Base-by-base conservation (phyloP, 2,329 filamentous ascomycete genomes). In the Arthrobotrys iridis region DNA sequence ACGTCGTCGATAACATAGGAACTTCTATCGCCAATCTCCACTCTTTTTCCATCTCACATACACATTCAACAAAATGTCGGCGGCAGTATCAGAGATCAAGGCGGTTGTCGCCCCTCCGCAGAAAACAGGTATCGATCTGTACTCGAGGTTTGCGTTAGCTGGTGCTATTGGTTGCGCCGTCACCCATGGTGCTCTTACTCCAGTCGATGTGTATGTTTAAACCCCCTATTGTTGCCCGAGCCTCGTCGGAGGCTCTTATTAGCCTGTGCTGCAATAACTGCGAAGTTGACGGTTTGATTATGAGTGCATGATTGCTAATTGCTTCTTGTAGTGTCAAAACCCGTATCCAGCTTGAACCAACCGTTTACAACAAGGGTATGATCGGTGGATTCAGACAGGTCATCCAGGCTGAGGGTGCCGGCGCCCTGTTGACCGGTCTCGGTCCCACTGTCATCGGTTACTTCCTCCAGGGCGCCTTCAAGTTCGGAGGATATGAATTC, bases 161-260 rank as follows among this genome's bases (percentile, higher is more conserved):
- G 95, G 95, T 86, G 95, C 95, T 81, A 86, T 98, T 87, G 97
- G 95, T 90, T 99, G 95, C 86, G 95, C 93, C 81, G 86, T 98
- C 86, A 99, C 95, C 83, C 95, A 99, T 89, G 95, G 94, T 85
- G 91, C 88, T 82, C 90, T 98, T 81, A 99, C 95, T 80, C 95
- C 95, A 82, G 93, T 99, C 84, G 95, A 99, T 91, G 95, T 99
- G 94, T 98, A 95, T 85, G 94, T 92, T 77, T 68, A 2, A 1
- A 22, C n/a, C n/a, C n/a, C n/a, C n/a, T 68, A 46, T 41, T 11
- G 66, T 60, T 57, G 48, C 64, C 13, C 62, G 41, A 15, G 58
- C 64, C 13, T 67, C 33, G 79, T 82, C 60, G 75, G 76, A 57
- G 82, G 81, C 80, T 80, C 81, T 22, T 82, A 78, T 78, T 83